Evolutionary conservation across 768 basidiomycete genomes (phyloP).

Genomic region (Mycena albidolilacea): DNA sequence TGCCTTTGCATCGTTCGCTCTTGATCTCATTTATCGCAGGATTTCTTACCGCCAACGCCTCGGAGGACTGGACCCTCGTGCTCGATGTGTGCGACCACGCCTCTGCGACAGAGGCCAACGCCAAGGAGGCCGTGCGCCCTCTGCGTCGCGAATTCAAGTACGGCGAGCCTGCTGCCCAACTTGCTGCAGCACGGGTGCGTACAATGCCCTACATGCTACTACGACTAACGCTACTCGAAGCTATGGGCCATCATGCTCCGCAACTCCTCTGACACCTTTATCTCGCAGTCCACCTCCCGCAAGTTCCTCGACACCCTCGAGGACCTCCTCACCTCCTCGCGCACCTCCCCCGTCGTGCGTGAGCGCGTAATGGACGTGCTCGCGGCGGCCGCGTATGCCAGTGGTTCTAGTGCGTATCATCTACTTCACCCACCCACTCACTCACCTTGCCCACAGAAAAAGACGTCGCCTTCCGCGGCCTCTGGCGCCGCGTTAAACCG

Average conservation of each 20-base stretch:
- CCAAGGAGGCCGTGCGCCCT: constrained; percentile 89
- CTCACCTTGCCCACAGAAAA: constrained; percentile 40
- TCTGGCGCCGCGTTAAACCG: constrained; percentile 89
- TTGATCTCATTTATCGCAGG: constrained; percentile 59
- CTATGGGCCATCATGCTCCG: constrained; percentile 93
- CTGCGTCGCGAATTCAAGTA: constrained; percentile 90
- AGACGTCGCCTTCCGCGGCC: constrained; percentile 72
- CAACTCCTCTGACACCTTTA: constrained; percentile 82
- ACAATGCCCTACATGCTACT: constrained; percentile 1
- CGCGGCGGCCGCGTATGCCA: constrained; percentile 84
- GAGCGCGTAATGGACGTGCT: constrained; percentile 87
- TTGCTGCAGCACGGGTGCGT: constrained; percentile 84
- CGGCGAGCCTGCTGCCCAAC: constrained; percentile 80
- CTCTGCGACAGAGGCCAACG: constrained; percentile 76
- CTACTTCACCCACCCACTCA: neutral
- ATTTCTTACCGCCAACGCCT: constrained; percentile 80
- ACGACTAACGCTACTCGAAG: constrained; percentile 50
- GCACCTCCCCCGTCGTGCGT: constrained; percentile 84
- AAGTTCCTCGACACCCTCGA: constrained; percentile 88
- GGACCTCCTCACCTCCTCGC: constrained; percentile 72
- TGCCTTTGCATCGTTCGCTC: constrained; percentile 41
- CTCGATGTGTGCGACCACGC: constrained; percentile 90
- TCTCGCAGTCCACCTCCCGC: constrained; percentile 76
- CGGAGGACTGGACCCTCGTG: constrained; percentile 87
- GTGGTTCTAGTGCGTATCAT: constrained; percentile 59